These are phyloP conservation scores for Medicago lupulina DNA, from an alignment of 306 rosid genomes.

Conservation along the genomic window DNA sequence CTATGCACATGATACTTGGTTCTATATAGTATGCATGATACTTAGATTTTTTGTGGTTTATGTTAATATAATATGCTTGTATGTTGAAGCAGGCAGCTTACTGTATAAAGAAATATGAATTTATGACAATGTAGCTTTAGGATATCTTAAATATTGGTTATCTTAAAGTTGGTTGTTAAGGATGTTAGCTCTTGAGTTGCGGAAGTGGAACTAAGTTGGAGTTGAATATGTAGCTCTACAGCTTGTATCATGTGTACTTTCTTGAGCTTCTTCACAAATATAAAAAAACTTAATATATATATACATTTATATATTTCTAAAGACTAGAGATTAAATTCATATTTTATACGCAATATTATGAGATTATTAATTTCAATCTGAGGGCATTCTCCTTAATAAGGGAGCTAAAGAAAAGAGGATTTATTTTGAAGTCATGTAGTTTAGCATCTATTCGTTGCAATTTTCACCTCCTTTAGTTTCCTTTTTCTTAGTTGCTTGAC, in stretches of 20 bases:
- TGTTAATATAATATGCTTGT: neutral
- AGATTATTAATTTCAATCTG: neutral
- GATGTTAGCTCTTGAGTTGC: neutral
- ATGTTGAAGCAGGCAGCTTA: neutral
- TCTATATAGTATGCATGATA: neutral
- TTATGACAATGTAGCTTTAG: neutral
- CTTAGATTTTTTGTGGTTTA: neutral
- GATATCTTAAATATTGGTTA: neutral
- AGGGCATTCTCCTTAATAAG: neutral
- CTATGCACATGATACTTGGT: neutral
- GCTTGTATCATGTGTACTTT: neutral
- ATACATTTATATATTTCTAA: neutral
- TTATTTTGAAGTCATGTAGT: neutral
- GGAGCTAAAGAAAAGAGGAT: neutral
- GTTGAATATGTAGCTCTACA: neutral
- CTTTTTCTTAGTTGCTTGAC: neutral
- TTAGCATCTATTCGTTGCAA: neutral
- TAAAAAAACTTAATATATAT: neutral
- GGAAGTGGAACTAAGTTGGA: neutral
- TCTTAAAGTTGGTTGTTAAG: neutral
- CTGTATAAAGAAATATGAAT: neutral
- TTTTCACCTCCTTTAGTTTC: neutral
- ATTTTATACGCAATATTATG: neutral
- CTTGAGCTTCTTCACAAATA: neutral
- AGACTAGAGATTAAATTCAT: neutral